Evolutionary conservation across 208 protist species (phyloP), one percentile per base, ranked within the genome.

Genomic region (Eutreptiella sp.): DNA sequence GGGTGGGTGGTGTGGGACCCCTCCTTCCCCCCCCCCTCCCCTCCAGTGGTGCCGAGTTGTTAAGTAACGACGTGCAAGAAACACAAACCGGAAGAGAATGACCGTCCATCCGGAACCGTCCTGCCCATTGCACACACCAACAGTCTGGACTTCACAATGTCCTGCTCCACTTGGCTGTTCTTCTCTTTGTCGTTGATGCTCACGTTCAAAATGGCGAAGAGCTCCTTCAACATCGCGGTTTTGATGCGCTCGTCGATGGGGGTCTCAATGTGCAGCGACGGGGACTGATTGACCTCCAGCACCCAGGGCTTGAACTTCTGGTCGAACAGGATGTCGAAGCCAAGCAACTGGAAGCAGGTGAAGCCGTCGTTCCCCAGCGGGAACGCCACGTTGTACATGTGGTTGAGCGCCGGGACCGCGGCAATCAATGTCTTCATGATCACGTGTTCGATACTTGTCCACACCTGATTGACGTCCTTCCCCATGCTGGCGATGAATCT

Each of bases 231-330:
- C 27, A 94, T 75, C 24, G 70, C 70, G 39, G 78, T 76, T 69
- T 96, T 96, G 61, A 96, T 90, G 33, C 87, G 65, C 9, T 79
- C 35, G 61, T 97, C 94, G 2, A 96, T 71, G 24, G 79, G 77
- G 19, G 90, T 93, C 68, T 94, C 88, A 16, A 80, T 89, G 26
- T 73, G 76, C 47, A 97, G 82, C 34, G 89, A 96, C n/a, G 94
- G 92, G 3, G 88, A 89, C 78, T 95, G 89, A 67, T 98, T 98
- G 29, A 98, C 92, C 75, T 98, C 92, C 65, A 98, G 78, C 29
- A 98, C 70, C 86, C 90, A 95, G 47, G 89, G 89, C 62, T 85
- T 79, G 54, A 94, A 76, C 31, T 89, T 85, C 47, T 76, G 43
- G 64, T 96, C 91, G 28, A 97, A 63, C 1, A 98, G 68, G 24